Percentiles rank a stretch among this genome's conserved stretches.
Evolutionary conservation across 371 early-diverging fungal genomes (phyloP).

Genomic region (Zopfochytrium polystomum): DNA sequence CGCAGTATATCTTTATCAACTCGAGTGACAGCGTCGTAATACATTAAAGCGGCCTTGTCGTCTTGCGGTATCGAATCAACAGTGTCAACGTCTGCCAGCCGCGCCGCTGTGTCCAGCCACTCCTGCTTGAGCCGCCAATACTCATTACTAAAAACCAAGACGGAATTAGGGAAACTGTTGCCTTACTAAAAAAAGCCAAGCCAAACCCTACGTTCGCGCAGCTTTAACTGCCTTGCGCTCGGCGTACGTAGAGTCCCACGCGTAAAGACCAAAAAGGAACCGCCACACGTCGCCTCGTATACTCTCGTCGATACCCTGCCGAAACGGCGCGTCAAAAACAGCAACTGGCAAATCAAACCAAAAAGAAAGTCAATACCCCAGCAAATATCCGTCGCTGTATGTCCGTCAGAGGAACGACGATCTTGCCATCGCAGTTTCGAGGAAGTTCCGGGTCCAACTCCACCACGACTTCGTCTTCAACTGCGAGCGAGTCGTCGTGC

Average conservation of each 20-base stretch:
- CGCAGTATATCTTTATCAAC: conserved; percentile 27
- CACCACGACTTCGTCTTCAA: neutral
- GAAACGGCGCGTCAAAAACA: neutral
- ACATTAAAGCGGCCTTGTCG: conserved; percentile 18
- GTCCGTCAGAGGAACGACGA: conserved; percentile 10
- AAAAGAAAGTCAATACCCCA: conserved; percentile 5
- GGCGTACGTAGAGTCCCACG: conserved; percentile 76
- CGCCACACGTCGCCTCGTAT: conserved; percentile 65
- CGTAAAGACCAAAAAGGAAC: conserved; percentile 74
- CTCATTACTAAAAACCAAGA: conserved; percentile 51
- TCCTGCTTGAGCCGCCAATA: conserved; percentile 66
- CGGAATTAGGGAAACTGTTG: neutral
- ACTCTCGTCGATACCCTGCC: conserved; percentile 1
- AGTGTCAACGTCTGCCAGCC: conserved; percentile 41
- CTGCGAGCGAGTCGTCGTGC: conserved; percentile 1
- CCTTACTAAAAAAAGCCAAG: neutral
- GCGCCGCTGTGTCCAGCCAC: conserved; percentile 54
- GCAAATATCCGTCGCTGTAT: conserved; percentile 23
- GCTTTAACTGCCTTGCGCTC: conserved; percentile 54
- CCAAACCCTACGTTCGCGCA: neutral
- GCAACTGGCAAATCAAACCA: neutral
- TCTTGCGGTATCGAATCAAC: neutral
- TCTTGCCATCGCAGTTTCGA: too few species aligned
- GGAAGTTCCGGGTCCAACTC: too few species aligned
- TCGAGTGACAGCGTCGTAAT: conserved; percentile 16